Evolutionary conservation across 2,329 filamentous ascomycete species (phyloP).

Genomic region (Clarireedia hainanense): DNA sequence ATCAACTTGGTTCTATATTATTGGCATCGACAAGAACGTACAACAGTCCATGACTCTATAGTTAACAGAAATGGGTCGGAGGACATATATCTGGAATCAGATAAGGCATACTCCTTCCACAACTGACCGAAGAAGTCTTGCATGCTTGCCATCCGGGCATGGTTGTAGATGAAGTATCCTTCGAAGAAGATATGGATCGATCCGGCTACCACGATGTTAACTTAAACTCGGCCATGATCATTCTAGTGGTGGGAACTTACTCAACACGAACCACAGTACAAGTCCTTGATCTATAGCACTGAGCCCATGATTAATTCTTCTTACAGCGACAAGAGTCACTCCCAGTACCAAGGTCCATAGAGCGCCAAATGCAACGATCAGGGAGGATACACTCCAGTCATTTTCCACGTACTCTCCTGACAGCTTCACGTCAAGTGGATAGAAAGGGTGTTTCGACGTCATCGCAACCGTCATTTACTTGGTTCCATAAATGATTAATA

Average conservation of each 20-base stretch:
- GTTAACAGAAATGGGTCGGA: conserved; percentile 44
- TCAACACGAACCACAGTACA: conserved; percentile 26
- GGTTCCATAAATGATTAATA: not conserved
- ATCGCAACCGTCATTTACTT: conserved; percentile 3
- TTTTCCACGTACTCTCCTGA: conserved; percentile 22
- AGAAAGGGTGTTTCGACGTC: conserved; percentile 21
- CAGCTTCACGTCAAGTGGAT: conserved; percentile 18
- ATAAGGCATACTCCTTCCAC: conserved; percentile 52
- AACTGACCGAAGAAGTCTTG: conserved; percentile 42
- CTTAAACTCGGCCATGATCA: conserved; percentile 14
- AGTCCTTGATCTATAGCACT: conserved; percentile 17
- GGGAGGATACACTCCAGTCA: conserved; percentile 13
- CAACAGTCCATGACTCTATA: conserved; percentile 46
- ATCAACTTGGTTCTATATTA: not conserved
- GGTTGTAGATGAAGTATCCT: conserved; percentile 43
- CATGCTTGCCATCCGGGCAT: conserved; percentile 33
- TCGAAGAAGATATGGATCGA: conserved; percentile 27
- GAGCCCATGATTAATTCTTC: conserved; percentile 18
- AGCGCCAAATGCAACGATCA: conserved; percentile 20
- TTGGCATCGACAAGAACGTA: conserved; percentile 9
- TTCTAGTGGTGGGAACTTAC: conserved; percentile 36
- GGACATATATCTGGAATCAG: conserved; percentile 47
- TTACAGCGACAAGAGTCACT: conserved; percentile 11
- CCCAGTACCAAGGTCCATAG: conserved; percentile 17
- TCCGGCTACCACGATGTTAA: conserved; percentile 29